phyloP scores from a whole-genome alignment of 106 monocot species.

The Allium fistulosum region DNA sequence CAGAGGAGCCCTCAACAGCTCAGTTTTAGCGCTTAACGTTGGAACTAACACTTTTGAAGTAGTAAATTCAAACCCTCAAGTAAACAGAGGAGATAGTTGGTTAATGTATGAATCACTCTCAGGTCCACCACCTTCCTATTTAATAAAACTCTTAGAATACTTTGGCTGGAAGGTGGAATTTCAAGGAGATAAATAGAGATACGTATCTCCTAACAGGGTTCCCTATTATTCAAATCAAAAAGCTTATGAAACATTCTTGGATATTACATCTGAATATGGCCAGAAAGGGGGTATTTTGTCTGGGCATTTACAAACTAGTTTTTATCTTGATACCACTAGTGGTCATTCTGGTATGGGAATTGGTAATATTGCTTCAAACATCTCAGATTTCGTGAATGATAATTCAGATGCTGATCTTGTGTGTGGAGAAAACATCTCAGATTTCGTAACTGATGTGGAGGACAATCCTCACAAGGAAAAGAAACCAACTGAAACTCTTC shows the following conservation, averaged over 20 bases:
- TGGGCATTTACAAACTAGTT: not conserved
- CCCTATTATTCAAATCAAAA: slow-evolving; percentile 31
- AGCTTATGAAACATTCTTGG: slow-evolving; percentile 52
- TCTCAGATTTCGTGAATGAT: slow-evolving; percentile 10
- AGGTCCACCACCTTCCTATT: slow-evolving; percentile 28
- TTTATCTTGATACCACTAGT: slow-evolving; percentile 5
- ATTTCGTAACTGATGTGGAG: not conserved
- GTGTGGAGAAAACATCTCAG: slow-evolving; percentile 7
- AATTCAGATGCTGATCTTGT: slow-evolving; percentile 6
- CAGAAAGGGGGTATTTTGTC: slow-evolving; percentile 8
- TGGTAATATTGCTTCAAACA: not conserved
- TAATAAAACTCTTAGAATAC: slow-evolving; percentile 33
- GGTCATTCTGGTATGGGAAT: not conserved
- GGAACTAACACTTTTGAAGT: slow-evolving; percentile 23
- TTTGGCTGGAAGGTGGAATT: slow-evolving; percentile 50
- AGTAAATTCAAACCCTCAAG: slow-evolving; percentile 4
- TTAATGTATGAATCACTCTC: slow-evolving; percentile 1
- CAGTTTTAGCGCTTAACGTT: slow-evolving; percentile 29
- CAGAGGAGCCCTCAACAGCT: slow-evolving; percentile 12
- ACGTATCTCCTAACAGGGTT: slow-evolving; percentile 36
- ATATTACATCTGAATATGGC: slow-evolving; percentile 32
- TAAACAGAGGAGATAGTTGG: not conserved
- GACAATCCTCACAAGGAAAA: slow-evolving; percentile 4
- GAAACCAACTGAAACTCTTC: not conserved
- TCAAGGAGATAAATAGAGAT: slow-evolving; percentile 15